Evolutionary conservation across 345 rosid species (phyloP).

Genomic region (Rhodamnia argentea): DNA sequence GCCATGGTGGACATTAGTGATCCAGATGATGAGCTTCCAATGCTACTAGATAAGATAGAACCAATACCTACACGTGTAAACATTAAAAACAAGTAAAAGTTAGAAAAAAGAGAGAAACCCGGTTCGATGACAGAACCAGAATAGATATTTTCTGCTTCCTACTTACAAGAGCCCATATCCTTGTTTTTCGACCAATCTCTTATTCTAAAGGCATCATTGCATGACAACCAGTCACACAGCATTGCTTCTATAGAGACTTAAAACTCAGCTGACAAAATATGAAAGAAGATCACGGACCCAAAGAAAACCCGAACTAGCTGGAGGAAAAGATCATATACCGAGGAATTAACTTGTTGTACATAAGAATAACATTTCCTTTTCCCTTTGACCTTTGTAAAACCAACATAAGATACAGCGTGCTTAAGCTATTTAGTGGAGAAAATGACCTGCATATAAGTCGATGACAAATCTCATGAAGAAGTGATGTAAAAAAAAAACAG

Average conservation of each 20-base stretch:
- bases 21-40: slow-evolving; percentile 68
- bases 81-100: neutral
- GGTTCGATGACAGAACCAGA: neutral
- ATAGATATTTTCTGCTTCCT: neutral
- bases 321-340: neutral
- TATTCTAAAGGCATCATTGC: neutral
- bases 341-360: neutral
- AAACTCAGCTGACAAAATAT: neutral
- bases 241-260: neutral
- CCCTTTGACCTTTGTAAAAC: neutral
- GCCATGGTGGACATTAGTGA: slow-evolving; percentile 79
- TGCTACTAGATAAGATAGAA: slow-evolving; percentile 52
- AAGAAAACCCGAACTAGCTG: neutral
- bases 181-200: neutral
- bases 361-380: neutral
- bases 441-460: neutral
- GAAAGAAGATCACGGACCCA: neutral
- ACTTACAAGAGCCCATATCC: neutral
- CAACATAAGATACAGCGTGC: neutral
- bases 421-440: neutral
- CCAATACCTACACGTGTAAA: slow-evolving; percentile 41
- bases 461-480: neutral
- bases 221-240: neutral
- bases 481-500: neutral
- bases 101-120: neutral